A percentile compares a stretch with the other conserved stretches of the same genome.
Evolutionary conservation across 805 yeast genomes (phyloP).

Genomic region (Saccharomycopsis oosterbeekiorum): DNA sequence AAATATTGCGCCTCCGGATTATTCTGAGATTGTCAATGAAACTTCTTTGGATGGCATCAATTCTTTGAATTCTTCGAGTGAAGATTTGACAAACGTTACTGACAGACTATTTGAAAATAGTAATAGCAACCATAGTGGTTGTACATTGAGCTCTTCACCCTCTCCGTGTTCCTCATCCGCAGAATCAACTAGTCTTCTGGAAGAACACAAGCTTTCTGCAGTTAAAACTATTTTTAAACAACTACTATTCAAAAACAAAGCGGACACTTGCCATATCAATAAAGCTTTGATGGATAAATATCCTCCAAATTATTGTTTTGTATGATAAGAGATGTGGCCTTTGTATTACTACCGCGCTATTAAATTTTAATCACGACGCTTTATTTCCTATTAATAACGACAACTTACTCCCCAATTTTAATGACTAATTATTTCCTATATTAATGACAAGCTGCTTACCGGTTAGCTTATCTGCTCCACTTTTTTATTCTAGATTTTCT

Average conservation of each 20-base stretch:
- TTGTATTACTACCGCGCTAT: not conserved
- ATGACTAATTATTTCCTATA: no score
- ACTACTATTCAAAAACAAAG: not conserved
- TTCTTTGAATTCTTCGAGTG: not conserved
- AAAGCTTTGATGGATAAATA: not conserved
- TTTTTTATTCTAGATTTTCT: no score
- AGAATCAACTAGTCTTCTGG: not conserved
- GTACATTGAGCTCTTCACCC: not conserved
- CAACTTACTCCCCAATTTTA: no score
- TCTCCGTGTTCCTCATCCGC: not conserved
- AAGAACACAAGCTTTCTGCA: not conserved
- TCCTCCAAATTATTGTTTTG: not conserved
- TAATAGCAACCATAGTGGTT: not conserved
- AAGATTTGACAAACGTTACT: not conserved
- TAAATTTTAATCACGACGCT: not conserved
- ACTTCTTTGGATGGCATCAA: not conserved
- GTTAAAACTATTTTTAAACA: not conserved
- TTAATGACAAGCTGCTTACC: no score
- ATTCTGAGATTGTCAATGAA: not conserved
- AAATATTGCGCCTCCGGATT: slow-evolving; percentile 9
- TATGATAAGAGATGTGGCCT: not conserved
- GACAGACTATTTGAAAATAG: not conserved
- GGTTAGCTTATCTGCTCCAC: no score
- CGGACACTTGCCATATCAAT: not conserved
- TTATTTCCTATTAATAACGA: no score